Conservation (phyloP, 176 grass and related monocot genomes). For the Oryza brachyantha region DNA sequence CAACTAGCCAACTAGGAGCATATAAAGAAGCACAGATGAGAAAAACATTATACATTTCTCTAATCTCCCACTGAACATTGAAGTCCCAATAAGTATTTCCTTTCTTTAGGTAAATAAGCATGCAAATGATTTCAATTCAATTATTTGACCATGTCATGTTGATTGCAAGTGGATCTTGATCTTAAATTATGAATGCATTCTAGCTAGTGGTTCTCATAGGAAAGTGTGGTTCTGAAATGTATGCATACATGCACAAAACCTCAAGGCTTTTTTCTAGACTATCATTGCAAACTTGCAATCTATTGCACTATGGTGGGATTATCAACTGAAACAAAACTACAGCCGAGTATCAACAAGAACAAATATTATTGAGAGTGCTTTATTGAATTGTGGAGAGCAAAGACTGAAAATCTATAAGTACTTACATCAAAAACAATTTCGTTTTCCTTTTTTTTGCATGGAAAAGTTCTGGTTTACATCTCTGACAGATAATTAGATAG, state of each 20-base stretch:
- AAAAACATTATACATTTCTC: slow-evolving; percentile 4
- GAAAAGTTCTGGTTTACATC: not conserved
- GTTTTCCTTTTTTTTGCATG: not conserved
- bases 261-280: not conserved
- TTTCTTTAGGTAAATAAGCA: not conserved
- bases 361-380: not conserved
- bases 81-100: not conserved
- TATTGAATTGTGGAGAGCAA: not conserved
- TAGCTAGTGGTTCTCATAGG: not conserved
- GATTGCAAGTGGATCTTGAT: not conserved
- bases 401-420: not conserved
- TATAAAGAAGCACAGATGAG: not conserved
- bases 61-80: not conserved
- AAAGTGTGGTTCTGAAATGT: not conserved
- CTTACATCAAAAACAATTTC: not conserved
- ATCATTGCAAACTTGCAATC: not conserved
- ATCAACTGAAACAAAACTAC: not conserved
- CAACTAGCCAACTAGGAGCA: not conserved
- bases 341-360: not conserved
- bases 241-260: not conserved
- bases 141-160: not conserved
- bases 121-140: not conserved
- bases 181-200: not conserved
- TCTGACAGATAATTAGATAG: not conserved
- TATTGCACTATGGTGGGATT: not conserved